Conservation (phyloP, 208 protist genomes). For the Wallacemonas sp. region DNA sequence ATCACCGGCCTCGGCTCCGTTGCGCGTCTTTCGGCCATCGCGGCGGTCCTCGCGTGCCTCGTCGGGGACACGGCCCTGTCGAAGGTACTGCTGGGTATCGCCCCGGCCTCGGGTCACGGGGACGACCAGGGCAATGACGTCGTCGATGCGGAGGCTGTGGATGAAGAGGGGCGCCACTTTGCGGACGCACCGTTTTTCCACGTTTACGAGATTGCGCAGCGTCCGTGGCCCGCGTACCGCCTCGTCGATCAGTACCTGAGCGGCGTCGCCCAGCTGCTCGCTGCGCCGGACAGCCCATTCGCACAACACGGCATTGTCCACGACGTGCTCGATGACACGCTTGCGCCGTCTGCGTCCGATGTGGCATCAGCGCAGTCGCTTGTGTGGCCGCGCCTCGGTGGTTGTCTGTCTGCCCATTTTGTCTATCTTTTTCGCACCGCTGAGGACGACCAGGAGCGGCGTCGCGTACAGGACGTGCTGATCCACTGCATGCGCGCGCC, state of each 20-base stretch:
- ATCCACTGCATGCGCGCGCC: slow-evolving; percentile 31
- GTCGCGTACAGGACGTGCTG: slow-evolving; percentile 40
- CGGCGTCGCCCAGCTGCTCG: slow-evolving; percentile 21
- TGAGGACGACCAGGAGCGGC: slow-evolving; percentile 36
- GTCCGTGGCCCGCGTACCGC: slow-evolving; percentile 49
- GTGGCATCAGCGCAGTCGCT: not conserved
- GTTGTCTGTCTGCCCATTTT: slow-evolving; percentile 27
- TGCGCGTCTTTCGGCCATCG: not conserved
- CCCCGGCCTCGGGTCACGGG: not conserved
- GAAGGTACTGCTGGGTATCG: slow-evolving; percentile 12
- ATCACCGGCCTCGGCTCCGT: not conserved
- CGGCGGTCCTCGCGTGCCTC: not conserved
- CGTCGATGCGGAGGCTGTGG: too few relatives aligned
- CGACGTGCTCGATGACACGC: not conserved
- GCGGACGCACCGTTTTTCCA: slow-evolving; percentile 1
- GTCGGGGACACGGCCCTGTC: slow-evolving; percentile 17
- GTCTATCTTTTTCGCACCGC: slow-evolving; percentile 57
- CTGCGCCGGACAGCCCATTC: not conserved
- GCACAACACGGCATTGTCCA: not conserved
- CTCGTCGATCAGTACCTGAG: slow-evolving; percentile 41
- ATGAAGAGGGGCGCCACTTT: slow-evolving; percentile 8
- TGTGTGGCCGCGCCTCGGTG: slow-evolving; percentile 17
- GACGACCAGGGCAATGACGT: too few relatives aligned
- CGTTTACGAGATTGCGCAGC: slow-evolving; percentile 37
- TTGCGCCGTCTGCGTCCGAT: too few relatives aligned